Base-by-base conservation (phyloP, 768 basidiomycete species). In the Suillus americanus region DNA sequence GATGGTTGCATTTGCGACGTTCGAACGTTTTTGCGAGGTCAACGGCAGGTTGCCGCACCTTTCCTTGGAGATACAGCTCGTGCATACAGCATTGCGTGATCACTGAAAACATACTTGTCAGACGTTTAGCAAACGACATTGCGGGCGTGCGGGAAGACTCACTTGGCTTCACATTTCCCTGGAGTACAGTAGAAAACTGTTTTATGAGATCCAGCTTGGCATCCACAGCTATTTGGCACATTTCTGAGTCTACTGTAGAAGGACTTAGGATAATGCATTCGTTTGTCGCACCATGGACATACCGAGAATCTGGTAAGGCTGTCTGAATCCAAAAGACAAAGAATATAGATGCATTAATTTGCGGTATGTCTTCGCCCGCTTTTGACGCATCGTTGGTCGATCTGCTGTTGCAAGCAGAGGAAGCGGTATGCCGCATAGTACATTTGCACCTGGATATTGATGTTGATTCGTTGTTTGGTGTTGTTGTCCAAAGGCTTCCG, bases 31-130 rank as follows among this genome's bases (percentile, higher is more conserved):
- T 99, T 2, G 97, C 97, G 50, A 97, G 82, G 73, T 97, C 93
- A 0, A 94, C 89, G 0, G 89, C 86, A 0, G 85, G 78, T 72
- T 98, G 95, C 37, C 85, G 84, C 2, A 82, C 72, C 64, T 84
- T 86, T 14, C 94, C 95, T 63, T 90, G 85, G 3, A 94, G 83
- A 78, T 99, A 99, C 2, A 99, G 83, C 73, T 94, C 93, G 68
- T 95, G 89, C 48, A 99, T 95, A 73, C 90, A 97, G 76, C 97
- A 99, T 74, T 99, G 97, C 0, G 97, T 98, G 75, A 99, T 98
- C 97, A 99, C 97, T 98, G 69, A 69, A 76, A 76, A 78, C 79
- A 82, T 80, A 79, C 79, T 77, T 73, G 82, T 80, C 72, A 78
- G 73, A 62, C 53, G 23, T 59, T 59, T 25, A 37, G n/a, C 23